Percentiles rank a stretch among this genome's conserved stretches.
phyloP scores from a whole-genome alignment of 805 yeast genomes.

The Saccharomycopsis oosterbeekiorum region DNA sequence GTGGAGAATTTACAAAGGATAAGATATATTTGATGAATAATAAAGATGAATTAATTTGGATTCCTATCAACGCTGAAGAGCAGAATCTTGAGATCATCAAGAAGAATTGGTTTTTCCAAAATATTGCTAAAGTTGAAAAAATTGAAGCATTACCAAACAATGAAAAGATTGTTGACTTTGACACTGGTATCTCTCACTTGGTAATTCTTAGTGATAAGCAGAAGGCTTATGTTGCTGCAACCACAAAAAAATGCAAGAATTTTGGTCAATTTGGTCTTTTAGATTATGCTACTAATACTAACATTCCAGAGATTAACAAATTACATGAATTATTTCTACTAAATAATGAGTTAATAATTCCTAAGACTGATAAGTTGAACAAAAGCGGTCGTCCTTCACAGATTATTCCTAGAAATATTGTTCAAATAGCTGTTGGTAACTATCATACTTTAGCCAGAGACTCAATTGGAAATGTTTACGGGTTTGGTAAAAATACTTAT shows the following conservation, averaged over 20 bases:
- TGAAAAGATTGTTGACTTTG: constrained; percentile 44
- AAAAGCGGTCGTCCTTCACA: not conserved
- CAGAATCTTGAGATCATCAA: constrained; percentile 26
- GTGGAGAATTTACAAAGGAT: constrained; percentile 45
- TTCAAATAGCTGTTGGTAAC: constrained; percentile 61
- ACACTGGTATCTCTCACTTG: constrained; percentile 60
- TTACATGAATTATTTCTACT: constrained; percentile 49
- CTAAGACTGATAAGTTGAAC: not conserved
- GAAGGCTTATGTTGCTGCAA: constrained; percentile 50
- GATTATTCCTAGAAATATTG: constrained; percentile 34
- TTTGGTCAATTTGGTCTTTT: constrained; percentile 85
- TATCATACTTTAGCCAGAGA: constrained; percentile 67
- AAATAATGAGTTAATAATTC: constrained; percentile 32
- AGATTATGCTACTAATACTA: constrained; percentile 51
- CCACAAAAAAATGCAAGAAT: constrained; percentile 43
- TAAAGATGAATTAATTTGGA: constrained; percentile 27
- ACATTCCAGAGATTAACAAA: constrained; percentile 38
- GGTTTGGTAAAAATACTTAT: constrained; percentile 75
- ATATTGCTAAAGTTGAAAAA: not conserved
- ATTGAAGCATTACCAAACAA: constrained; percentile 31
- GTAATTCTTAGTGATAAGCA: constrained; percentile 53
- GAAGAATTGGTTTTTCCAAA: not conserved
- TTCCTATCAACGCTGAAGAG: constrained; percentile 24
- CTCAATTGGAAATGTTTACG: constrained; percentile 55
- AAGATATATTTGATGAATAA: constrained; percentile 37